These are phyloP conservation scores for Sporothrix pallida DNA, from an alignment of 2,329 filamentous ascomycete species.

Conservation along the genomic window DNA sequence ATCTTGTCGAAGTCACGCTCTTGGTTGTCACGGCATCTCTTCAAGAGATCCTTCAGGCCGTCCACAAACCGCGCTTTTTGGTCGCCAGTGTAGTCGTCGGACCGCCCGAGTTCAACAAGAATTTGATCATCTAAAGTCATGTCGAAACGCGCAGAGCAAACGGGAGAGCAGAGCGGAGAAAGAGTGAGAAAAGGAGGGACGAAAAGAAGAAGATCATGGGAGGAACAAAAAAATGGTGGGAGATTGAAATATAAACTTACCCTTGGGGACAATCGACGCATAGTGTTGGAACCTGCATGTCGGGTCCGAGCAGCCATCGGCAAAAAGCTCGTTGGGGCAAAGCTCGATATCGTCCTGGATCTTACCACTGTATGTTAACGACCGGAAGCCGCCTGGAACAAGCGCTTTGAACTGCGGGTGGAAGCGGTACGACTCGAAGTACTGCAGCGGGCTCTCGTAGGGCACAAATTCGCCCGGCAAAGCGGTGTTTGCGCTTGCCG, in stretches of 20 bases:
- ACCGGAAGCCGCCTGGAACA: constrained; percentile 79
- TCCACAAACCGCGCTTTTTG: constrained; percentile 66
- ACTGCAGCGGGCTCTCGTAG: constrained; percentile 82
- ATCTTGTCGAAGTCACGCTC: constrained; percentile 70
- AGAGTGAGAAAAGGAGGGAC: constrained; percentile 41
- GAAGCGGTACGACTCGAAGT: constrained; percentile 88
- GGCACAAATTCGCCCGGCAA: constrained; percentile 49
- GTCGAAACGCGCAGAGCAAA: constrained; percentile 40
- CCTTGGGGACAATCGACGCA: constrained; percentile 70
- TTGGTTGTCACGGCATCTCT: constrained; percentile 63
- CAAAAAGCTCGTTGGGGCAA: constrained; percentile 76
- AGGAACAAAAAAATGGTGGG: constrained; percentile 32
- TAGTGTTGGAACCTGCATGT: constrained; percentile 84
- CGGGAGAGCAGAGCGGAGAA: constrained; percentile 33
- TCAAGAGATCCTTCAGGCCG: constrained; percentile 66
- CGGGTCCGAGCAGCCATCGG: constrained; percentile 70
- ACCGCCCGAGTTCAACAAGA: constrained; percentile 71
- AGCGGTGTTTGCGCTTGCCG: background rate
- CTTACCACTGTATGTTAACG: constrained; percentile 90
- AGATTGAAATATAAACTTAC: constrained; percentile 63
- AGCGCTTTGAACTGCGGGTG: constrained; percentile 75
- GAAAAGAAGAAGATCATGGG: constrained; percentile 42
- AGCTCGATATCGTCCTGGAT: constrained; percentile 77
- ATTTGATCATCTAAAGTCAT: constrained; percentile 69
- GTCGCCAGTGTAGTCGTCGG: constrained; percentile 66